Evolutionary conservation across 352 stramenopile species (phyloP).

Genomic region (Phytophthora ramorum): DNA sequence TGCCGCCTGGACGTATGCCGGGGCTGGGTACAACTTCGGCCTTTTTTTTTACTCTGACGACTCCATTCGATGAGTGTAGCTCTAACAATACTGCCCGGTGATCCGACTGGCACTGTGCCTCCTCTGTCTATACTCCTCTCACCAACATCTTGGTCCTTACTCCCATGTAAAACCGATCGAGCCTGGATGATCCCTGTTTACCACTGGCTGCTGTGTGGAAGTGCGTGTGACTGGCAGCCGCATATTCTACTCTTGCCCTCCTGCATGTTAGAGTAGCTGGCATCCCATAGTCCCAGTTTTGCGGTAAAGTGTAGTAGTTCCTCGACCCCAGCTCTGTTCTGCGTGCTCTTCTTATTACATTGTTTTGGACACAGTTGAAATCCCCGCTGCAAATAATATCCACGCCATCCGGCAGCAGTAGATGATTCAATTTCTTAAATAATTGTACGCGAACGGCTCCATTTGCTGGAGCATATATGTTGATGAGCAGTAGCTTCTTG

Average conservation of each 20-base stretch:
- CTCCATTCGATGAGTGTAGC: neutral
- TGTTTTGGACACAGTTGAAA: neutral
- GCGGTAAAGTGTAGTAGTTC: too few relatives aligned
- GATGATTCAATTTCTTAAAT: neutral
- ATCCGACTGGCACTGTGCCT: neutral
- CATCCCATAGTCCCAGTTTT: too few relatives aligned
- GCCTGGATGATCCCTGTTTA: neutral
- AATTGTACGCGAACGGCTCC: neutral
- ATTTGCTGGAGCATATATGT: constrained; percentile 1
- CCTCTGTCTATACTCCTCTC: neutral
- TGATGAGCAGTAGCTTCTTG: neutral
- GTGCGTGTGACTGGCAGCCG: neutral
- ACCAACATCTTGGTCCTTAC: neutral
- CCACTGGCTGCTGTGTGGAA: neutral
- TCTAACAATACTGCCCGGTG: neutral
- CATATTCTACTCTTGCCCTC: neutral
- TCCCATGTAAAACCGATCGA: neutral
- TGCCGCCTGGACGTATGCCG: neutral
- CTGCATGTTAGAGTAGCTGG: too few relatives aligned
- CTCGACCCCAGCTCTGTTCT: too few relatives aligned
- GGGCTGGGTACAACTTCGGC: neutral
- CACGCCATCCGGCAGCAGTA: neutral
- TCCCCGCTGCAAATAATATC: constrained; percentile 3
- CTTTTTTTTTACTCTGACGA: neutral
- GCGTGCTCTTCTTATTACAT: too few relatives aligned